These are phyloP conservation scores for Lecanicillium sp. DNA, from an alignment of 2,329 filamentous ascomycete genomes.

Conservation along the genomic window DNA sequence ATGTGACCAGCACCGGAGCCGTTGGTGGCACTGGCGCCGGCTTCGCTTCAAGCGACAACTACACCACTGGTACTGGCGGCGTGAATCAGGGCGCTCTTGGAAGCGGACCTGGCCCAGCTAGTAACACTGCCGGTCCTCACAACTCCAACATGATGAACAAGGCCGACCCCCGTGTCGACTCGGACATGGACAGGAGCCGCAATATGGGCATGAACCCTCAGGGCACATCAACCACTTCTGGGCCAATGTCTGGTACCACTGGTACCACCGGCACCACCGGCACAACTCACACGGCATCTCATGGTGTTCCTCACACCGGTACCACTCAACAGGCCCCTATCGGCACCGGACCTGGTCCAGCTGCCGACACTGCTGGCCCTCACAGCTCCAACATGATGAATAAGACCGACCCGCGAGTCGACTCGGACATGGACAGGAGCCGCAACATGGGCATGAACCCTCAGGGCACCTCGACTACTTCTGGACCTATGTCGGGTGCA, in stretches of 20 bases:
- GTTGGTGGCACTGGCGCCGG: conserved; percentile 14
- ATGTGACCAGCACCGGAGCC: conserved; percentile 12
- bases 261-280: conserved; percentile 6
- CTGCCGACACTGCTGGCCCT: conserved; percentile 22
- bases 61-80: conserved; percentile 10
- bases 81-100: conserved; percentile 7
- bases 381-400: conserved; percentile 36
- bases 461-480: conserved; percentile 14
- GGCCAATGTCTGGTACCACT: conserved; percentile 5
- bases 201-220: conserved; percentile 10
- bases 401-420: conserved; percentile 41
- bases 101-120: conserved; percentile 11
- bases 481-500: conserved; percentile 29
- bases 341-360: conserved; percentile 11
- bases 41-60: conserved; percentile 18
- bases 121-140: conserved; percentile 30
- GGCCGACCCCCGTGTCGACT: conserved; percentile 42
- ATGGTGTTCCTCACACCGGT: conserved; percentile 11
- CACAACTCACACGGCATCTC: conserved; percentile 9
- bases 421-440: conserved; percentile 38
- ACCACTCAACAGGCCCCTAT: conserved; percentile 11
- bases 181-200: conserved; percentile 33
- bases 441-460: conserved; percentile 21
- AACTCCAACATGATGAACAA: conserved; percentile 35
- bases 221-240: conserved; percentile 14